Evolutionary conservation across 2,329 filamentous ascomycete genomes (phyloP), one percentile per base, ranked within the genome.

Genomic region (Fusarium sp.): DNA sequence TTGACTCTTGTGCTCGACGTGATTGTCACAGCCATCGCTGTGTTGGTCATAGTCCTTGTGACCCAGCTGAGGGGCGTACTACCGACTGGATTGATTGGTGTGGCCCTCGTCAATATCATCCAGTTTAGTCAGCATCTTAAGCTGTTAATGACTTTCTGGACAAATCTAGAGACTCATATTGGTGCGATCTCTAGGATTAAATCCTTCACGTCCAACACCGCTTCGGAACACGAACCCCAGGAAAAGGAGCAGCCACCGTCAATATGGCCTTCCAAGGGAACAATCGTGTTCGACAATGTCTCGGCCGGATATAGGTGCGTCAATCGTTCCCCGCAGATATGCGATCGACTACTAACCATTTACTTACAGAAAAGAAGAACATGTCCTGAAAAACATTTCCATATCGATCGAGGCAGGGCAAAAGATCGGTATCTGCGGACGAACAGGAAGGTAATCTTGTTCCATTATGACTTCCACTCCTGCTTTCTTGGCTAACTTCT

Each of bases 211-310:
- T 22, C 61, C 1, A 10, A 66, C 1, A 72, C 69, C 3, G 38
- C n/a, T 1, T 63, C 55, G 0, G 72, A 75, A 15, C 57, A 69
- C 7, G 60, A 68, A 18, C 55, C 58, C 2, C 58, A 63, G 26
- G 68, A 72, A 20, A 64, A 40, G 4, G 50, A 69, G 7, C 53
- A 71, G 3, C 58, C 68, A 31, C 90, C 93, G 9, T 91, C 93
- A 57, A 91, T 91, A 75, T 98, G 95, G 95, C 95, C 95, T 14
- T 88, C 92, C 18, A 86, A 92, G 71, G 95, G 95, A 51, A 90
- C 90, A 56, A 90, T 98, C 18, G 86, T 91, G 43, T 97, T 98
- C 81, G 89, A 93, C 74, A 92, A 85, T 20, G 60, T 71, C 6
- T 66, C 60, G 7, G 68, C 64, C 0, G 64, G 68, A 22, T 71